A percentile compares a stretch with the other conserved stretches of the same genome.
Evolutionary conservation across 345 rosid genomes (phyloP).

Genomic region (Isatis tinctoria): DNA sequence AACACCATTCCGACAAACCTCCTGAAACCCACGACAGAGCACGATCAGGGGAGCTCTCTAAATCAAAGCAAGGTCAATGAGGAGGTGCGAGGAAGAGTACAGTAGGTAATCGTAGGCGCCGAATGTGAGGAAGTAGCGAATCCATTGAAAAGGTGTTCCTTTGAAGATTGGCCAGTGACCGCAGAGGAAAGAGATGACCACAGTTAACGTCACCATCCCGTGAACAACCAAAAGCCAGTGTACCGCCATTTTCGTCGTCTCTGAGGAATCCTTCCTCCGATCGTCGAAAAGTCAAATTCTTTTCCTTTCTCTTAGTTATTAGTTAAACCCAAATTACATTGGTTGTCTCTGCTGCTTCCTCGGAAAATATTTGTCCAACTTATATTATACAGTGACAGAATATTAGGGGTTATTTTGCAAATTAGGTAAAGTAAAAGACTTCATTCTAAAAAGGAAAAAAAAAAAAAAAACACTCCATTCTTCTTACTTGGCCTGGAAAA

Average conservation of each 20-base stretch:
- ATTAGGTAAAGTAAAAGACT: neutral
- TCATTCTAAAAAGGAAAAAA: no score
- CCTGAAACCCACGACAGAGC: constrained; percentile 34
- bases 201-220: constrained; percentile 55
- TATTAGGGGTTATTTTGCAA: neutral
- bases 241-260: constrained; percentile 42
- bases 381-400: no score
- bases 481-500: no score
- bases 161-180: constrained; percentile 97
- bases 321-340: no score
- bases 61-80: neutral
- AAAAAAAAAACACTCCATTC: no score
- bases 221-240: constrained; percentile 75
- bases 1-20: constrained; percentile 51
- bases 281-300: neutral
- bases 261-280: neutral
- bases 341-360: no score
- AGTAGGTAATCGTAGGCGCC: constrained; percentile 82
- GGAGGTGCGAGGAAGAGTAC: constrained; percentile 27
- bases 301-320: neutral
- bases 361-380: no score
- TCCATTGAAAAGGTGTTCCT: constrained; percentile 67
- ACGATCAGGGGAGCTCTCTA: neutral
- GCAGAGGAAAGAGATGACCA: constrained; percentile 76
- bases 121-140: constrained; percentile 76